A percentile compares a stretch with the other conserved stretches of the same genome.
Conservation (phyloP, 768 basidiomycete species). For the Epithele typhae region DNA sequence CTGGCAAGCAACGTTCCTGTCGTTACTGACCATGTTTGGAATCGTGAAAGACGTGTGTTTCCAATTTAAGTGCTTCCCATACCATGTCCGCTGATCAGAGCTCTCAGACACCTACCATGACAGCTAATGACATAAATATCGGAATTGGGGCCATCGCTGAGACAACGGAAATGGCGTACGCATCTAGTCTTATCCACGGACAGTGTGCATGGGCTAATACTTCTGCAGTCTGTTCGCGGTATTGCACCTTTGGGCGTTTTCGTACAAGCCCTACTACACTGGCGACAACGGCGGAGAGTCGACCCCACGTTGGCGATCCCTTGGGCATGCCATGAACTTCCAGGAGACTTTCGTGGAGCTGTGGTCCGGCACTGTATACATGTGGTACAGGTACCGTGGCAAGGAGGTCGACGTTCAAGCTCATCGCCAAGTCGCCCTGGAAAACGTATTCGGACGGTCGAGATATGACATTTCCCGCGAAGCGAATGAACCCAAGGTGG, state of each 20-base stretch:
- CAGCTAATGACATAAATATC: constrained; percentile 67
- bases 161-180: constrained; percentile 74
- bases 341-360: constrained; percentile 66
- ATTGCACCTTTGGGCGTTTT: constrained; percentile 69
- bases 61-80: too few relatives aligned
- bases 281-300: constrained; percentile 24
- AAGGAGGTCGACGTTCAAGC: constrained; percentile 48
- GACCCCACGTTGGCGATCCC: constrained; percentile 53
- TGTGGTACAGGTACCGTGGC: constrained; percentile 48
- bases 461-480: constrained; percentile 17
- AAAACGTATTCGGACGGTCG: constrained; percentile 30
- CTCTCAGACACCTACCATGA: constrained; percentile 61
- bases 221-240: constrained; percentile 56
- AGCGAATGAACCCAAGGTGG: constrained; percentile 7
- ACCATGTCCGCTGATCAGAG: too few relatives aligned
- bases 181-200: constrained; percentile 3
- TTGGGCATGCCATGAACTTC: constrained; percentile 65
- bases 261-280: constrained; percentile 55
- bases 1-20: constrained; percentile 67
- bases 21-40: constrained; percentile 50
- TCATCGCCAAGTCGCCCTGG: constrained; percentile 35
- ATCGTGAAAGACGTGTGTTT: constrained; percentile 57
- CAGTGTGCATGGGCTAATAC: constrained; percentile 6
- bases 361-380: constrained; percentile 52
- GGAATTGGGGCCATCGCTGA: constrained; percentile 65